A percentile compares a stretch with the other conserved stretches of the same genome.
phyloP scores from a whole-genome alignment of 192 early-diverging fungal genomes.

The Chytriomyces sp. region DNA sequence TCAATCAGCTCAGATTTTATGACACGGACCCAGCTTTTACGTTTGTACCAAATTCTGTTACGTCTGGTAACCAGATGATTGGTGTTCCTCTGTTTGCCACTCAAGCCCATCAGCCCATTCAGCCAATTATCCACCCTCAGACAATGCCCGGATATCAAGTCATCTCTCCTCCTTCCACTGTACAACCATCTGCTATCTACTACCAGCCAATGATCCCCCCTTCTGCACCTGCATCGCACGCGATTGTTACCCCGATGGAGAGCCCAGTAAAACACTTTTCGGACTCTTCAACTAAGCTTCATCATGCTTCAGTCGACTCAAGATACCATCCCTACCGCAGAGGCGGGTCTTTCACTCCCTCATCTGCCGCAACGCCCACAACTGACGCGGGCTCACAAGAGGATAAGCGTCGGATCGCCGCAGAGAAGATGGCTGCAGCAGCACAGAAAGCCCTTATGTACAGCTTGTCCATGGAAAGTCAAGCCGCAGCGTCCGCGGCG shows the following conservation, averaged over 20 bases:
- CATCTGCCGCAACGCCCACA: background rate
- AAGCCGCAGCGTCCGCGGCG: background rate
- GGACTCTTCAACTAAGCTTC: too few relatives aligned
- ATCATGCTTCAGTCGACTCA: too few relatives aligned
- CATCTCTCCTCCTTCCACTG: background rate
- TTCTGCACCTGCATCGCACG: too few relatives aligned
- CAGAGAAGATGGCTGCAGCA: background rate
- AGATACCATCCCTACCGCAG: background rate
- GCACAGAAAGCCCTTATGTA: conserved; percentile 4
- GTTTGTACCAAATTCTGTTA: background rate
- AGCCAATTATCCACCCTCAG: background rate
- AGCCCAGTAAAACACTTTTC: too few relatives aligned
- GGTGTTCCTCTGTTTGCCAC: background rate
- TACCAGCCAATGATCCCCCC: background rate
- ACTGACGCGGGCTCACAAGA: background rate
- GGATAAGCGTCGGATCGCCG: background rate
- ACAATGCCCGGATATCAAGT: background rate
- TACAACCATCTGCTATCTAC: conserved; percentile 18
- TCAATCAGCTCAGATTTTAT: conserved; percentile 1
- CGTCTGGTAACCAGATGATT: background rate
- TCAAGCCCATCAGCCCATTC: background rate
- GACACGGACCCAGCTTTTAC: background rate
- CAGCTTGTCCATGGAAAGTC: background rate
- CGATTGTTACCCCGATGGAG: background rate
- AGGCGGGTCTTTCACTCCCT: background rate